These are phyloP conservation scores for Cinnamomum chago DNA, from an alignment of 164 flowering plant genomes.

Conservation along the genomic window DNA sequence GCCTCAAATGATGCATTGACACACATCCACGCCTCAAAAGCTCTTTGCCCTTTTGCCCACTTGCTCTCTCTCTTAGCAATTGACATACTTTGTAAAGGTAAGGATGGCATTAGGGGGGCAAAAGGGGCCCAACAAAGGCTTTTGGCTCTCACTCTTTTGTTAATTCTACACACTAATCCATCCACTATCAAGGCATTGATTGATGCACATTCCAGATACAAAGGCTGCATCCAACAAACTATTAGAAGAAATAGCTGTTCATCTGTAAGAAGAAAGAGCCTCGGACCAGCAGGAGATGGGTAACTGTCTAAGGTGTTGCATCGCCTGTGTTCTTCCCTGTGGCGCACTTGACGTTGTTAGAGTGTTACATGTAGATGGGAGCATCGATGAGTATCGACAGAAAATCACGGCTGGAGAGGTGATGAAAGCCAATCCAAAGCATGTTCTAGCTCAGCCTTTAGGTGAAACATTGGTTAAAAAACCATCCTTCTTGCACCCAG, in stretches of 20 bases:
- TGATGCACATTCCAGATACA: conserved; percentile 2
- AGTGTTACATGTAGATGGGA: conserved; percentile 15
- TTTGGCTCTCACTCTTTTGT: neutral
- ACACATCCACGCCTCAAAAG: conserved; percentile 8
- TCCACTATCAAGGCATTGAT: neutral
- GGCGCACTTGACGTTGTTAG: conserved; percentile 14
- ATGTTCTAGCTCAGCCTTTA: conserved; percentile 8
- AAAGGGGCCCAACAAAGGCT: neutral
- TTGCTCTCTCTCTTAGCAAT: neutral
- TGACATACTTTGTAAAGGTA: neutral
- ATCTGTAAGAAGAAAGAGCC: neutral
- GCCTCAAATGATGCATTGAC: conserved; percentile 6
- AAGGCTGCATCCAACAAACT: neutral
- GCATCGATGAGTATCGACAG: conserved; percentile 8
- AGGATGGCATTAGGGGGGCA: neutral
- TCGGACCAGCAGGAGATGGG: conserved; percentile 4
- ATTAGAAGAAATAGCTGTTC: neutral
- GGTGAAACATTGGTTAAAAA: conserved; percentile 10
- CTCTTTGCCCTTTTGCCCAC: neutral
- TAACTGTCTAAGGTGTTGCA: conserved; percentile 13
- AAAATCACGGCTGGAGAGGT: conserved; percentile 14
- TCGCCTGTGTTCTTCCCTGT: conserved; percentile 11
- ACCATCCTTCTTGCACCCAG: conserved; percentile 13
- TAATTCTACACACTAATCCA: neutral
- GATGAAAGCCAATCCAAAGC: conserved; percentile 13